Percentiles rank a stretch among this genome's conserved stretches.
These are phyloP conservation scores for Filobasidium uniguttulatum DNA, from an alignment of 1,284 basidiomycete genomes.

Conservation along the genomic window DNA sequence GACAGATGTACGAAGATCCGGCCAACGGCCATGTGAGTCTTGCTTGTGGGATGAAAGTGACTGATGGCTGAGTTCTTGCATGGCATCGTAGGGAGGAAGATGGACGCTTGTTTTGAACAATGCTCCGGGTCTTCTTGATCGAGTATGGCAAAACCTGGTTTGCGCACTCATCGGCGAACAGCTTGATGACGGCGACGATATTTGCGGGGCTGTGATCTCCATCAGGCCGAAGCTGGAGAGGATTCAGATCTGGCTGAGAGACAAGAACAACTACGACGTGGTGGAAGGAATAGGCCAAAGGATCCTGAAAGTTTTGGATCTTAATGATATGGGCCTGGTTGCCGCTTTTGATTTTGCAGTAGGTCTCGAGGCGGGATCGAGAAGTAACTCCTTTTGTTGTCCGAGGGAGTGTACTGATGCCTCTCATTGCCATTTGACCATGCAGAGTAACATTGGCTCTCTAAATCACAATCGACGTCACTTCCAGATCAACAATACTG, in stretches of 20 bases:
- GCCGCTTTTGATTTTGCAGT: slow-evolving; percentile 74
- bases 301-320: slow-evolving; percentile 47
- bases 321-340: slow-evolving; percentile 54
- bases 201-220: slow-evolving; percentile 82
- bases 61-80: neutral
- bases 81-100: slow-evolving; percentile 55
- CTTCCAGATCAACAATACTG: neutral
- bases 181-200: slow-evolving; percentile 69
- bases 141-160: slow-evolving; percentile 78
- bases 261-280: slow-evolving; percentile 65
- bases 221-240: slow-evolving; percentile 73
- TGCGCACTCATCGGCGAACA: slow-evolving; percentile 85
- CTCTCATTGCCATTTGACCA: no score
- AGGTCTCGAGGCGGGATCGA: slow-evolving; percentile 14
- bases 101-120: slow-evolving; percentile 88
- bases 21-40: slow-evolving; percentile 54
- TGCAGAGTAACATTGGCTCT: neutral
- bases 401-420: no score
- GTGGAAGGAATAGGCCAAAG: slow-evolving; percentile 70
- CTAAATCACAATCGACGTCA: neutral
- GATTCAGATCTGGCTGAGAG: slow-evolving; percentile 76
- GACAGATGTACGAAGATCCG: slow-evolving; percentile 94
- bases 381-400: no score
- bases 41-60: neutral
- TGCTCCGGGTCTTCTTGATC: slow-evolving; percentile 55